A percentile compares a stretch with the other conserved stretches of the same genome.
Evolutionary conservation across 1,284 basidiomycete genomes (phyloP).

Genomic region (Cystobasidium pallidum): DNA sequence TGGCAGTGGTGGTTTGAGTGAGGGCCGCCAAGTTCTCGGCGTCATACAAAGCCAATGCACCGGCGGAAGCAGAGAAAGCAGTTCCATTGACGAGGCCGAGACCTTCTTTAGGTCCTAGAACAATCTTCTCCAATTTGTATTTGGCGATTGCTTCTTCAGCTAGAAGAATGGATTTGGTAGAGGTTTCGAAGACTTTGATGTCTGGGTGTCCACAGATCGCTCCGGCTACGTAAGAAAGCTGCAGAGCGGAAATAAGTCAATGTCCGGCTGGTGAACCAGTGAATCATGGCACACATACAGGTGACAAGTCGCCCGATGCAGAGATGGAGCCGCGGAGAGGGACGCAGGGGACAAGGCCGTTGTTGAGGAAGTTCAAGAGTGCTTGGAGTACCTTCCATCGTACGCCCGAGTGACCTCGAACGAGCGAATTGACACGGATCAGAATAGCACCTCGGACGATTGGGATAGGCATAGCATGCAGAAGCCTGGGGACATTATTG

Average conservation of each 20-base stretch:
- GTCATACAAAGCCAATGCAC: constrained; percentile 66
- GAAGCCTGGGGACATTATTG: constrained; percentile 61
- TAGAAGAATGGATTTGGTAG: constrained; percentile 57
- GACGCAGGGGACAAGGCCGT: constrained; percentile 77
- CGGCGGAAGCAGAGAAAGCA: constrained; percentile 68
- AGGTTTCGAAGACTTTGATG: constrained; percentile 66
- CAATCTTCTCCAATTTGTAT: constrained; percentile 69
- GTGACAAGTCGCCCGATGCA: constrained; percentile 67
- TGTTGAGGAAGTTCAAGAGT: constrained; percentile 72
- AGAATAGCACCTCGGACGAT: constrained; percentile 89
- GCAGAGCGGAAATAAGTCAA: constrained; percentile 63
- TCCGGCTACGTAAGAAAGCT: constrained; percentile 82
- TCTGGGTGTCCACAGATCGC: constrained; percentile 75
- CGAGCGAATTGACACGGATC: constrained; percentile 81
- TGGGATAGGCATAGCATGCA: constrained; percentile 72
- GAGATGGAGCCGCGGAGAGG: constrained; percentile 82
- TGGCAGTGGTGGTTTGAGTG: constrained; percentile 75
- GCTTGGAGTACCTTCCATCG: constrained; percentile 77
- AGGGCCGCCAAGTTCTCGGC: constrained; percentile 72
- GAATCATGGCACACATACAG: constrained; percentile 53
- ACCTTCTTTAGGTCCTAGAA: constrained; percentile 78
- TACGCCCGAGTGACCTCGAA: constrained; percentile 77
- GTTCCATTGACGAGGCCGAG: constrained; percentile 78
- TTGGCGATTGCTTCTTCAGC: constrained; percentile 69
- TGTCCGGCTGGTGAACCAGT: no score